These are phyloP conservation scores for Chaetothyriales sp. DNA, from an alignment of 2,329 filamentous ascomycete genomes.

Conservation along the genomic window DNA sequence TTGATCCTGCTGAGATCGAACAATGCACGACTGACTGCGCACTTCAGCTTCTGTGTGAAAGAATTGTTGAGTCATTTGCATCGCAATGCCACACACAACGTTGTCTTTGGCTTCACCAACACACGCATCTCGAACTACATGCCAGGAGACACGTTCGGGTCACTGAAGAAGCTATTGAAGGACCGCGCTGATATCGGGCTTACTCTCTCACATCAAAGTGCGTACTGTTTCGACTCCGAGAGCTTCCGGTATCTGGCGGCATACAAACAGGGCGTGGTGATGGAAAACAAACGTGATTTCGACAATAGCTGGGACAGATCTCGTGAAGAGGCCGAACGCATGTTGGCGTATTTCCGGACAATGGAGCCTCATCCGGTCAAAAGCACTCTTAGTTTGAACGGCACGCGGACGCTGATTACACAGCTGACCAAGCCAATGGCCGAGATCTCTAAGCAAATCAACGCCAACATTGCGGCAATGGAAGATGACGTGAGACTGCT, in stretches of 20 bases:
- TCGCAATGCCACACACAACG: slow-evolving; percentile 27
- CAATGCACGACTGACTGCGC: slow-evolving; percentile 25
- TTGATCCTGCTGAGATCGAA: slow-evolving; percentile 32
- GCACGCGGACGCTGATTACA: slow-evolving; percentile 24
- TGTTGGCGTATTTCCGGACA: slow-evolving; percentile 22
- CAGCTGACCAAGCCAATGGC: slow-evolving; percentile 29
- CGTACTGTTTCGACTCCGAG: slow-evolving; percentile 34
- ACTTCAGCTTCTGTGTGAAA: slow-evolving; percentile 30
- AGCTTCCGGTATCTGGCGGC: slow-evolving; percentile 32
- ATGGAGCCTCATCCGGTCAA: slow-evolving; percentile 23
- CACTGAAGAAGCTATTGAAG: slow-evolving; percentile 22
- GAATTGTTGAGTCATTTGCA: slow-evolving; percentile 30
- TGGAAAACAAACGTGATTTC: slow-evolving; percentile 24
- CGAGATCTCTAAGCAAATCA: slow-evolving; percentile 23
- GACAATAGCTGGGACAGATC: slow-evolving; percentile 28
- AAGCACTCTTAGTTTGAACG: slow-evolving; percentile 30
- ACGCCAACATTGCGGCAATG: slow-evolving; percentile 21
- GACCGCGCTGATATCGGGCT: slow-evolving; percentile 23
- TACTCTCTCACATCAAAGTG: slow-evolving; percentile 19
- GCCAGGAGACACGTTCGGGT: slow-evolving; percentile 29
- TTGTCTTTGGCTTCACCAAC: slow-evolving; percentile 34
- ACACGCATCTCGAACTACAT: slow-evolving; percentile 30
- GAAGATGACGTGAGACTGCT: slow-evolving; percentile 22
- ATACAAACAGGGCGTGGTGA: slow-evolving; percentile 20
- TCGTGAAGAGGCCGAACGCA: slow-evolving; percentile 19